Percentiles rank a stretch among this genome's conserved stretches.
Evolutionary conservation across 345 rosid species (phyloP).

Genomic region (Eucalyptus pauciflora): DNA sequence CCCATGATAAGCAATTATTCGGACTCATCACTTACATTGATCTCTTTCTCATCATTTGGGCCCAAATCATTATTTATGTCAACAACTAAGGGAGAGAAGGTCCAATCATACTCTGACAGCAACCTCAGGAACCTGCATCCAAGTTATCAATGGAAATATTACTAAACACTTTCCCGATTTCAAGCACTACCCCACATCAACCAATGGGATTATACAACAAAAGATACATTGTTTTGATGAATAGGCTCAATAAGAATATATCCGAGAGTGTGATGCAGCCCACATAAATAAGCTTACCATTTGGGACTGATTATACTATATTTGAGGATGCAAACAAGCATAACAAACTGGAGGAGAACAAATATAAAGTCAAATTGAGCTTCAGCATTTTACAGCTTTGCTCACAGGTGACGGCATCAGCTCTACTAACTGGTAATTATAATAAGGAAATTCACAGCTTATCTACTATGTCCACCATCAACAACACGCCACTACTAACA

Average conservation of each 20-base stretch:
- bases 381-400: not conserved
- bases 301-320: not conserved
- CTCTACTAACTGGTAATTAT: not conserved
- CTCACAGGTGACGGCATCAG: not conserved
- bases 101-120: conserved; percentile 75
- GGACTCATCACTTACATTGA: conserved; percentile 34
- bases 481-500: not conserved
- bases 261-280: not conserved
- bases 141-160: not conserved
- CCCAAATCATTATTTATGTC: conserved; percentile 77
- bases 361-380: not conserved
- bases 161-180: not conserved
- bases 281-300: not conserved
- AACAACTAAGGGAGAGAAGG: conserved; percentile 66
- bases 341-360: not conserved
- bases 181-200: not conserved
- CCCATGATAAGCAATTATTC: not conserved
- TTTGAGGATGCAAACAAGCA: not conserved
- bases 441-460: not conserved
- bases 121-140: conserved; percentile 69
- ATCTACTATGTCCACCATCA: not conserved
- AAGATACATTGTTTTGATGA: not conserved
- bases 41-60: conserved; percentile 58
- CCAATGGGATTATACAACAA: not conserved
- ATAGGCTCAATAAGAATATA: not conserved